Conservation (phyloP, 768 basidiomycete species). For the Russula sp. region DNA sequence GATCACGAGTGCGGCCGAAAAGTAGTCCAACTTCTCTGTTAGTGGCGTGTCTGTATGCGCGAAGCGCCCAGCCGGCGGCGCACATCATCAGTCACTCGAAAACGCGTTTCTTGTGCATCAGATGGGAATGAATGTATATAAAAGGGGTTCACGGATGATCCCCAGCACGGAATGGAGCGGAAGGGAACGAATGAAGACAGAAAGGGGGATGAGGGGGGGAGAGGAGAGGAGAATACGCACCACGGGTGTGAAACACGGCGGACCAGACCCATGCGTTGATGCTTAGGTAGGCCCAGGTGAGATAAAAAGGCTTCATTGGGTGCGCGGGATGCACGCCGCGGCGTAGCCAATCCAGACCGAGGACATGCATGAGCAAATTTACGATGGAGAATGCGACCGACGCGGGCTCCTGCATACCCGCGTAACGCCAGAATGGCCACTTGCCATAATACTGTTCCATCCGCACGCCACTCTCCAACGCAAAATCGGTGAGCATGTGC, state of each 20-base stretch:
- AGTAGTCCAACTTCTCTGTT: constrained; percentile 94
- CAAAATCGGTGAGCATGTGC: constrained; percentile 67
- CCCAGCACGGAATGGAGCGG: neutral
- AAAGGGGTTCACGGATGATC: neutral
- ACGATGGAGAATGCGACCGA: constrained; percentile 86
- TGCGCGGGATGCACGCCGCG: constrained; percentile 51
- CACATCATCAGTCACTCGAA: constrained; percentile 24
- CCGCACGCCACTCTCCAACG: constrained; percentile 41
- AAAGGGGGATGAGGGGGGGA: neutral
- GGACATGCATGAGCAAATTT: constrained; percentile 74
- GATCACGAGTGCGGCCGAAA: constrained; percentile 86
- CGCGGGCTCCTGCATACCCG: constrained; percentile 93
- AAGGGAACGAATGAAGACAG: constrained; percentile 16
- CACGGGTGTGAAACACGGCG: constrained; percentile 87
- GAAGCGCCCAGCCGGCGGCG: constrained; percentile 6
- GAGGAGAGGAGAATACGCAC: constrained; percentile 41
- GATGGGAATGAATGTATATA: neutral
- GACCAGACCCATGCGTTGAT: constrained; percentile 95
- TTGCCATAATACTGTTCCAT: constrained; percentile 90
- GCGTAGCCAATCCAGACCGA: constrained; percentile 53
- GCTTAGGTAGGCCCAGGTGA: constrained; percentile 63
- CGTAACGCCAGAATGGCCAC: constrained; percentile 91
- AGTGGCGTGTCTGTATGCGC: constrained; percentile 59
- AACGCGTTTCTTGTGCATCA: constrained; percentile 18
- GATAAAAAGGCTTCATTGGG: constrained; percentile 68